Base-by-base conservation (phyloP, 2,329 filamentous ascomycete genomes). In the Fusarium nelsonii region DNA sequence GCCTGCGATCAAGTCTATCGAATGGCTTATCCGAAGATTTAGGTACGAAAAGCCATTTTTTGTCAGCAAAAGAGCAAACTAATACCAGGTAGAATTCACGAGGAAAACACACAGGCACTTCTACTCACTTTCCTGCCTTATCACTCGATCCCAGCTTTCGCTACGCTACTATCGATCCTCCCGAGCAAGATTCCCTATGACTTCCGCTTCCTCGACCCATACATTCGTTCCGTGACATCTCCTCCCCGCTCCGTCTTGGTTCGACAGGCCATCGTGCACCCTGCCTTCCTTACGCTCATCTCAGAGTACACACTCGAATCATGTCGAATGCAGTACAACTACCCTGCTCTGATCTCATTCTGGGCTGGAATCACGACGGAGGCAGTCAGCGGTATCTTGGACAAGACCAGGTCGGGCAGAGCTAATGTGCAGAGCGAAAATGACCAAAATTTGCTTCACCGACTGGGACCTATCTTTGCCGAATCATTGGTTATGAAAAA, bases 1-100 rank as follows among this genome's bases (percentile, higher is more conserved):
- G 82, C 95, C 96, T 40, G 93, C 93, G 1, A 88, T 97, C 55
- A 97, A 97, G 81, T 90, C 94, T 16, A 85, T 98, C 37, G 97
- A 99, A 82, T 99, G 96, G 96, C 86, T 99, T 46, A 87, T 99
- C 56, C 86, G 96, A 75, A 87, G 95, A 74, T 99, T 98, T 76
- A 89, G 91, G 93, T 97, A 83, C 65, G 85, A 73, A 9, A 7
- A 18, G n/a, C 20, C 34, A 23, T 23, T 45, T 12, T 23, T 18
- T 30, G 14, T 36, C 30, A 11, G n/a, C 9, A 44, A 28, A 43
- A 53, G 28, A 26, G n/a, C 10, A 48, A 15, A 40, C 53, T 62
- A 62, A 71, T 26, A 36, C 51, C 46, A 10, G 11, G 41, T 72
- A 97, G 94, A 72, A 89, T 97, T 52, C 96, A 99, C 78, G 93